Conservation (phyloP, 108 stramenopile genomes). For the Pelagomonas calceolata region DNA sequence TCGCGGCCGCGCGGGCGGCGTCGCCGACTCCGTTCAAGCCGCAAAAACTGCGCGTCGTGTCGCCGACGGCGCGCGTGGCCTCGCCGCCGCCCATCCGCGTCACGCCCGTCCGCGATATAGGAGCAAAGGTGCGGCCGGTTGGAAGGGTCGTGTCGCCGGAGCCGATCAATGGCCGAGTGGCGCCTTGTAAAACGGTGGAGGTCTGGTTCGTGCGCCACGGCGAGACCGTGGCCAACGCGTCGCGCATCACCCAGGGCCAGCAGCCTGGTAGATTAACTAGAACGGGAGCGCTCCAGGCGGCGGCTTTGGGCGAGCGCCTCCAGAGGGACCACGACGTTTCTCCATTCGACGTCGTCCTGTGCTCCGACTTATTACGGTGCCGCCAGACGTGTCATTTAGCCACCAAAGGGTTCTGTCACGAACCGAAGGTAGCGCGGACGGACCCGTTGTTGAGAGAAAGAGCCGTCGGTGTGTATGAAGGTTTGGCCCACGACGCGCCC, state of each 20-base stretch:
- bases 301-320: neutral
- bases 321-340: neutral
- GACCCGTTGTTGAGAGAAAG: neutral
- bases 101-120: no score
- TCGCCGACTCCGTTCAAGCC: no score
- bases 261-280: neutral
- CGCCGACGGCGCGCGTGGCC: no score
- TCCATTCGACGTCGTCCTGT: neutral
- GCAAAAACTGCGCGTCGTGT: no score
- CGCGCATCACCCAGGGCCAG: neutral
- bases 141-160: no score
- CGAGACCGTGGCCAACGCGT: neutral
- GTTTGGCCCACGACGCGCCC: neutral
- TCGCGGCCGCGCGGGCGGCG: no score
- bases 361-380: neutral
- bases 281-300: neutral
- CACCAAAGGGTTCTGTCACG: neutral
- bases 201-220: slow-evolving; percentile 1
- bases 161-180: no score
- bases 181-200: no score
- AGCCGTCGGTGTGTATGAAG: neutral
- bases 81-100: no score
- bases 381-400: neutral
- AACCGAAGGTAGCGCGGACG: neutral
- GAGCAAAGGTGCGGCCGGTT: no score